Evolutionary conservation across 495 filamentous ascomycete species (phyloP).

Genomic region (Saxophila tyrrhenica): DNA sequence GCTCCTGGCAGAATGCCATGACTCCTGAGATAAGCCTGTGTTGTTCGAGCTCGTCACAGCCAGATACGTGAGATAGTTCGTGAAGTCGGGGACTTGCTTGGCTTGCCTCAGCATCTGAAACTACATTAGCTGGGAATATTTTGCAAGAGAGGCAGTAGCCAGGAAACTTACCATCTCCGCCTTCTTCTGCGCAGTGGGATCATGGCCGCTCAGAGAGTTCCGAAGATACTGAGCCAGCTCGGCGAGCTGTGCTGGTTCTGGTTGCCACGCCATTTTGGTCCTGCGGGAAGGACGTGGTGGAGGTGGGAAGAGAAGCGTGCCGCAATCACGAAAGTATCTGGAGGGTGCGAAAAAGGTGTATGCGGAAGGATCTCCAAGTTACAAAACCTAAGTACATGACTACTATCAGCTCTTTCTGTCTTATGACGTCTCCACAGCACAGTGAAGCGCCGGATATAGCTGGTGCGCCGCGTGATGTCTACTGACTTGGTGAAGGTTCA

Average conservation of each 20-base stretch:
- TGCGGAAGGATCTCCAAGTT: neutral
- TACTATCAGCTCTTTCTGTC: neutral
- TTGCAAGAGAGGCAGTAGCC: neutral
- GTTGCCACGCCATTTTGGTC: slow-evolving; percentile 87
- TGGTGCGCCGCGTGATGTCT: neutral
- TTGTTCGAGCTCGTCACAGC: slow-evolving; percentile 60
- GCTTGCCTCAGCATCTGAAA: slow-evolving; percentile 86
- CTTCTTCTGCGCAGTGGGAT: slow-evolving; percentile 68
- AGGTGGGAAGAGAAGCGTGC: too few relatives aligned
- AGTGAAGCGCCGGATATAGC: neutral
- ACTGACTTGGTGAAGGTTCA: neutral
- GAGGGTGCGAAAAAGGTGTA: neutral
- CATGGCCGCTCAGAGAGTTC: slow-evolving; percentile 79
- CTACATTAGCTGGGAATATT: neutral
- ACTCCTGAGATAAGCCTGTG: slow-evolving; percentile 41
- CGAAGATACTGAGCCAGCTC: slow-evolving; percentile 80
- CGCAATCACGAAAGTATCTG: too few relatives aligned
- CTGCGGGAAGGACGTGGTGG: too few relatives aligned
- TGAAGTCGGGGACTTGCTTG: slow-evolving; percentile 81
- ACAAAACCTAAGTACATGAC: neutral
- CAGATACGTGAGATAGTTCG: slow-evolving; percentile 91
- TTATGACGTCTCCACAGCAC: neutral
- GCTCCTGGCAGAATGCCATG: slow-evolving; percentile 67
- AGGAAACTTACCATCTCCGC: slow-evolving; percentile 59
- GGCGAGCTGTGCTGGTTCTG: slow-evolving; percentile 69